Base-by-base conservation (phyloP, 2,329 filamentous ascomycete genomes). In the Alternaria tenuissima region DNA sequence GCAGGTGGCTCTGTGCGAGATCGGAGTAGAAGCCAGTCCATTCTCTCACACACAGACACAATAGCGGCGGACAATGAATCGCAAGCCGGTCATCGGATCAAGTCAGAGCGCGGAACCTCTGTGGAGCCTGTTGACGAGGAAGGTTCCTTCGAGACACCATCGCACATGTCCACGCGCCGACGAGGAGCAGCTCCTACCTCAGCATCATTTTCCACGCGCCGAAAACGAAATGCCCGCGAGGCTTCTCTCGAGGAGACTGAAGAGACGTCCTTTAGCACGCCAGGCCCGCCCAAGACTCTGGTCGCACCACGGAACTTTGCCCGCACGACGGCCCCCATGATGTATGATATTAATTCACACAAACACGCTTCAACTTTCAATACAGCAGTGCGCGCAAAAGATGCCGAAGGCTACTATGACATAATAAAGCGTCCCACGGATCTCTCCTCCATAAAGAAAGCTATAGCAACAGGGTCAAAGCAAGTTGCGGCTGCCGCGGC, bases 401-500 rank as follows among this genome's bases (percentile, higher is more conserved):
- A 84, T 54, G 83, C 82, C 9, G 81, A 81, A 55, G 83, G 83
- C 16, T 86, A 86, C 68, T 79, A 79, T 61, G 81, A 83, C 48
- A 84, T 85, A 57, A 82, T 86, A 68, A 80, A 81, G 61, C 80
- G 81, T 22, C 83, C 83, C 8, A 84, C 84, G 52, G 82, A 85
- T 62, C 77, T 86, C 42, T 84, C 84, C 53, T 79, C 79, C 3
- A 85, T 86, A 61, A 80, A 80, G 55, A 77, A 81, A 36, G 83
- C 83, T 51, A 82, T 86, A 55, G 78, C 74, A 4, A 79, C 78
- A 3, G 83, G 83, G 5, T 74, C 76, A 5, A 89, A 88, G 56
- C 89, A 91, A 60, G 91, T 93, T 14, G 72, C 74, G 36, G 73
- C 74, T 39, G 79, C 81, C 2, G 78, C 80, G 2, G 75, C 57